Base-by-base conservation (phyloP, 495 filamentous ascomycete species). In the Penicillium goetzii region DNA sequence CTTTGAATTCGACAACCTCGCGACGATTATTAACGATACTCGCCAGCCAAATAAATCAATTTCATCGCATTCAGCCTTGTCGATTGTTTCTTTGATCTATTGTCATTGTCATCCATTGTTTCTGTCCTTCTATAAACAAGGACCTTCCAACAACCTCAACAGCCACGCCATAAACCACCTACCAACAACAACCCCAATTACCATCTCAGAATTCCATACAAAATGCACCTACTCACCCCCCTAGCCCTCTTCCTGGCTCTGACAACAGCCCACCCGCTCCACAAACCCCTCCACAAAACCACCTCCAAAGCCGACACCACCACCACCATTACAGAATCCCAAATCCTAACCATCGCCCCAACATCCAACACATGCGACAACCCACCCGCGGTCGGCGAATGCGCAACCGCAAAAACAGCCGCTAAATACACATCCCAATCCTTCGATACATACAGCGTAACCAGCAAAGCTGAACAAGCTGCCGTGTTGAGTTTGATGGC, bases 401-500 rank as follows among this genome's bases (percentile, higher is more conserved):
- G 92, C 78, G 81, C 82, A 8, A 91, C 89, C 0, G 85, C 88
- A 33, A 74, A 70, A 41, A 78, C 87, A 67, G 90, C 89, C 4
- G 88, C 84, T 0, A 82, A 83, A 0, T 81, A 76, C 65, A 80
- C 90, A 53, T 74, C 72, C 45, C 63, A 76, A 2, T 84, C 86
- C 15, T 88, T 91, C 72, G 55, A 61, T 14, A 80, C 75, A 0
- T 91, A 90, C 75, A 55, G 71, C 3, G 80, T 92, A 45, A 80
- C 71, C 36, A 76, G 72, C 30, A 70, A 78, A 0, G 83, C 75
- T 4, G 85, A 90, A 68, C 85, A 87, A 57, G 87, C 90, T 2
- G 90, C 85, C 12, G 60, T 92, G 11, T 65, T 91, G 58, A 75
- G 81, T 2, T 65, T 88, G 40, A 89, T 92, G 70, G 85, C 86